phyloP scores from a whole-genome alignment of 2,329 filamentous ascomycete genomes.

The Scopulariopsis brevicaulis region DNA sequence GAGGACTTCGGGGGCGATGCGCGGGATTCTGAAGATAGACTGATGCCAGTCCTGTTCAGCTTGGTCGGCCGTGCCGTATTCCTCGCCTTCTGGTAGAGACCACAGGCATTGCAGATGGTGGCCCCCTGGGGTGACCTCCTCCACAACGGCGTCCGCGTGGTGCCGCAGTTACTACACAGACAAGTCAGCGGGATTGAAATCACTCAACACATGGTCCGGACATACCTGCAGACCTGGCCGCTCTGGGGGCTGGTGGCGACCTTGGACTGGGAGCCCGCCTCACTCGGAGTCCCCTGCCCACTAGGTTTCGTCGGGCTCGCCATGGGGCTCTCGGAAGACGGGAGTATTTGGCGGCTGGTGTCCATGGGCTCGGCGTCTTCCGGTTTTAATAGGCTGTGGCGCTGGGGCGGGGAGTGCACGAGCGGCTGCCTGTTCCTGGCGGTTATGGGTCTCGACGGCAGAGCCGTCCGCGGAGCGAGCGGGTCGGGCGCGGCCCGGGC shows the following conservation, averaged over 20 bases:
- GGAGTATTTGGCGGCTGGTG: neutral
- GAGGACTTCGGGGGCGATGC: conserved; percentile 25
- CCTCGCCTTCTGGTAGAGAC: conserved; percentile 84
- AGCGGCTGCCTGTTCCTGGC: conserved; percentile 2
- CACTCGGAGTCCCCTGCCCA: neutral
- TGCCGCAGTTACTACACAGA: conserved; percentile 72
- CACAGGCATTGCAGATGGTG: conserved; percentile 96
- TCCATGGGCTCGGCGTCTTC: neutral
- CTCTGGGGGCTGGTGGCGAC: conserved; percentile 2
- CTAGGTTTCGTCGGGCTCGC: conserved; percentile 1
- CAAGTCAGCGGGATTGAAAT: neutral
- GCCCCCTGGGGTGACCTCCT: conserved; percentile 83
- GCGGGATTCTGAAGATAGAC: conserved; percentile 29
- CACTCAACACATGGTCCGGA: conserved; percentile 1
- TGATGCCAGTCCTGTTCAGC: conserved; percentile 62
- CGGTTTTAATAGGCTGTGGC: neutral
- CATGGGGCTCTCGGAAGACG: neutral
- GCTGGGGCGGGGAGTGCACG: conserved; percentile 1
- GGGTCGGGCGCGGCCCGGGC: neutral
- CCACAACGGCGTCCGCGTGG: conserved; percentile 90
- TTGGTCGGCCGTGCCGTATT: conserved; percentile 87
- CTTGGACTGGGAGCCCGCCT: neutral
- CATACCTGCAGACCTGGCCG: conserved; percentile 64
- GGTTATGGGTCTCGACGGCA: conserved; percentile 2
- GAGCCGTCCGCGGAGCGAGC: neutral